phyloP scores from a whole-genome alignment of 306 rosid species.

The Gleditsia sinensis region DNA sequence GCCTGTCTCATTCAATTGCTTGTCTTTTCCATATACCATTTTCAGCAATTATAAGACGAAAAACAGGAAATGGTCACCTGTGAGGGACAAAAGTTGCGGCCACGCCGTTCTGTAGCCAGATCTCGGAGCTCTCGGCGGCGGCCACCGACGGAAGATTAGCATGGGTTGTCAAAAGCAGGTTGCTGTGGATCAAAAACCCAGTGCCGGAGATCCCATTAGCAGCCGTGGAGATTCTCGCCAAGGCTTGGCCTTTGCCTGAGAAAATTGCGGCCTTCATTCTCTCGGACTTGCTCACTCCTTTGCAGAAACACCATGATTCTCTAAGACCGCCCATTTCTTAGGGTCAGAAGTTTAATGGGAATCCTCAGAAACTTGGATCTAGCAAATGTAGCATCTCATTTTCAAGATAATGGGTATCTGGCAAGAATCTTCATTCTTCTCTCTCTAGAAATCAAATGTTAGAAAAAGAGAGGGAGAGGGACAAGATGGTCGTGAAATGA shows the following conservation, averaged over 20 bases:
- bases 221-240: slow-evolving; percentile 58
- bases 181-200: slow-evolving; percentile 87
- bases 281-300: slow-evolving; percentile 90
- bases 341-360: not conserved
- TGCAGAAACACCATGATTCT: slow-evolving; percentile 97
- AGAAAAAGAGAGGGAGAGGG: not conserved
- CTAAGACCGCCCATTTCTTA: slow-evolving; percentile 69
- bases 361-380: slow-evolving; percentile 43
- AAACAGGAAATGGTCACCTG: slow-evolving; percentile 42
- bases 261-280: slow-evolving; percentile 77
- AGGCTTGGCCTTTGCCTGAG: slow-evolving; percentile 67
- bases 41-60: not conserved
- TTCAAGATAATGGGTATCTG: not conserved
- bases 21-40: not conserved
- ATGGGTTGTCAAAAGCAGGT: slow-evolving; percentile 87
- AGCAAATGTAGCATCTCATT: slow-evolving; percentile 20
- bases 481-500: slow-evolving; percentile 53
- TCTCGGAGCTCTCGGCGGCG: slow-evolving; percentile 76
- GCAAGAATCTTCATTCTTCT: slow-evolving; percentile 19
- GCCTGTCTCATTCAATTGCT: not conserved
- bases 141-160: slow-evolving; percentile 72
- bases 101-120: slow-evolving; percentile 78
- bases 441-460: not conserved
- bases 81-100: slow-evolving; percentile 72
- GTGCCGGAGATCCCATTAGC: slow-evolving; percentile 52